phyloP scores from a whole-genome alignment of 208 protist species.

The Crithidia expoeki region DNA sequence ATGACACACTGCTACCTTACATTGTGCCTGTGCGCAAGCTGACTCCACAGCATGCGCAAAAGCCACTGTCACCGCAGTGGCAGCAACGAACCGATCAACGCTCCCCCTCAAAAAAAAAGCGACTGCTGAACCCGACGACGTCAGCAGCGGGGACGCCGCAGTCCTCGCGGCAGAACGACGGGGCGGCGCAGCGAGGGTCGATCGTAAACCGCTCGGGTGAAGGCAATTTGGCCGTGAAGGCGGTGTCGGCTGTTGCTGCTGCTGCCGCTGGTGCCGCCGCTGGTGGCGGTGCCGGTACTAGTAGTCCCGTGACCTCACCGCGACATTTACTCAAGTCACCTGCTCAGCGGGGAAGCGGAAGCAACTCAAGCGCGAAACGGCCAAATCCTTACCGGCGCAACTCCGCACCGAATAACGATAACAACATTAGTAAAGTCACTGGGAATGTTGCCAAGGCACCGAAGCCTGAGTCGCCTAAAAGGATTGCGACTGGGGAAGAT shows the following conservation, averaged over 20 bases:
- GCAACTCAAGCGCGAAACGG: neutral
- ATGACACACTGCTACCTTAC: neutral
- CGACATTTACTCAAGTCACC: neutral
- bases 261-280: too few species aligned
- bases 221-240: neutral
- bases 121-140: neutral
- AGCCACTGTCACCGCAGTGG: neutral
- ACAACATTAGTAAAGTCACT: neutral
- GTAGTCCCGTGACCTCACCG: too few species aligned
- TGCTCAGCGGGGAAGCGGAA: too few species aligned
- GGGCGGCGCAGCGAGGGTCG: neutral
- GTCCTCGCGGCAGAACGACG: neutral
- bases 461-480: too few species aligned
- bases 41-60: too few species aligned
- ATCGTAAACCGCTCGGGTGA: neutral
- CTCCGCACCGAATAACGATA: neutral
- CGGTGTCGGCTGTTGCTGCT: neutral
- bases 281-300: too few species aligned
- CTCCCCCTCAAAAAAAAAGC: neutral
- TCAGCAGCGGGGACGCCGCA: neutral
- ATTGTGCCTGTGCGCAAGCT: slow-evolving; percentile 6
- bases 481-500: too few species aligned
- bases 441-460: too few species aligned
- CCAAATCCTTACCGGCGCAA: neutral
- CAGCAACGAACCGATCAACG: neutral